These are phyloP conservation scores for Suhomyces ambrosiae DNA, from an alignment of 1,139 yeast genomes.

Conservation along the genomic window DNA sequence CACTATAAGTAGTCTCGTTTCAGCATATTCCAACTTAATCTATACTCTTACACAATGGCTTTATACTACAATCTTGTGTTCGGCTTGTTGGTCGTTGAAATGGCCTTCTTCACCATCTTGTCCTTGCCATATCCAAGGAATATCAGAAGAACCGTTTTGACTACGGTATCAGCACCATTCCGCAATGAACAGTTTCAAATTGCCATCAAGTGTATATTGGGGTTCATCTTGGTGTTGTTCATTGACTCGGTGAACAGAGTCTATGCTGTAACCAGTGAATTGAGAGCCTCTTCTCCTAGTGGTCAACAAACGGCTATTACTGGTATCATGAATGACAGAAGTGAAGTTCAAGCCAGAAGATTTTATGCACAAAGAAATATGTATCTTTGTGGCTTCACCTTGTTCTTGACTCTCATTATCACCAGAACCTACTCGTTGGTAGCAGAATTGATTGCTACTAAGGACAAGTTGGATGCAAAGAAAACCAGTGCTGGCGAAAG, in stretches of 20 bases:
- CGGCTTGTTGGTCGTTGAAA: conserved; percentile 71
- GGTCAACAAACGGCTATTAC: conserved; percentile 18
- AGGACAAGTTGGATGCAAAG: conserved; percentile 61
- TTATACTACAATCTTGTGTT: conserved; percentile 77
- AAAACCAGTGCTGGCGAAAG: conserved; percentile 22
- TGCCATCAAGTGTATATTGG: conserved; percentile 78
- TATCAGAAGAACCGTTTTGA: conserved; percentile 68
- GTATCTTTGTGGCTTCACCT: conserved; percentile 94
- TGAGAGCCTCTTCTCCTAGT: conserved; percentile 33
- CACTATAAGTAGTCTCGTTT: neutral
- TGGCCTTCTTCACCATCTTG: conserved; percentile 77
- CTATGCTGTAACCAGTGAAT: conserved; percentile 66
- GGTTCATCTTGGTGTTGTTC: conserved; percentile 81
- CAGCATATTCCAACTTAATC: neutral
- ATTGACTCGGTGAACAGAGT: conserved; percentile 88
- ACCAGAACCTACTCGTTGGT: conserved; percentile 86
- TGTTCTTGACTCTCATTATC: conserved; percentile 83
- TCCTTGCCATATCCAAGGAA: conserved; percentile 85
- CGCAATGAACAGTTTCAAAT: conserved; percentile 71
- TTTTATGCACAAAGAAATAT: conserved; percentile 96
- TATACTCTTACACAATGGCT: conserved; percentile 56
- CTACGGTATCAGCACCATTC: conserved; percentile 68
- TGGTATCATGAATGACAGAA: conserved; percentile 54
- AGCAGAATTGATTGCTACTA: conserved; percentile 64
- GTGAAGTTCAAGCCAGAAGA: conserved; percentile 85